A percentile compares a stretch with the other conserved stretches of the same genome.
These are phyloP conservation scores for Tieghemostelium lacteum DNA, from an alignment of 78 protist species.

Conservation along the genomic window DNA sequence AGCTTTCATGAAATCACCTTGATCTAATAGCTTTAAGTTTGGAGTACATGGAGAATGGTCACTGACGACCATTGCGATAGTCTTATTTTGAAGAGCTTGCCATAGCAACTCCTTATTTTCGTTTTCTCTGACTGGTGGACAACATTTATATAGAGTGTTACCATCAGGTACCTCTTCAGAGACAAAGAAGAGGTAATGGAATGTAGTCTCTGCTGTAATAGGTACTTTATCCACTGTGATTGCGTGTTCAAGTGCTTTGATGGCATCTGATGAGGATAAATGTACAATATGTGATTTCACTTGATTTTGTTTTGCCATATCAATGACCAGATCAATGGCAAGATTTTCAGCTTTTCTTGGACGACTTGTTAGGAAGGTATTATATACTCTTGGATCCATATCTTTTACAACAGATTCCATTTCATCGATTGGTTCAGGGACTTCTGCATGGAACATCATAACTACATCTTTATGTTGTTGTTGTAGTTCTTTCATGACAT, in stretches of 20 bases:
- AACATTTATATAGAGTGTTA: slow-evolving; percentile 70
- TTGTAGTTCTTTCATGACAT: slow-evolving; percentile 8
- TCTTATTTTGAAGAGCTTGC: slow-evolving; percentile 39
- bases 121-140: slow-evolving; percentile 75
- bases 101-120: slow-evolving; percentile 56
- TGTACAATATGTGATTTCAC: slow-evolving; percentile 66
- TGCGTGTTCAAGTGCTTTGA: slow-evolving; percentile 1
- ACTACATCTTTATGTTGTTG: slow-evolving; percentile 33
- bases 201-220: slow-evolving; percentile 71
- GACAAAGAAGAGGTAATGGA: slow-evolving; percentile 55
- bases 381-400: slow-evolving; percentile 22
- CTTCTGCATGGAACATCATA: slow-evolving; percentile 79
- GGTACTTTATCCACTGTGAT: slow-evolving; percentile 9
- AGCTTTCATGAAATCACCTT: slow-evolving; percentile 79
- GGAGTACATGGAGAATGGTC: slow-evolving; percentile 85
- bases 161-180: slow-evolving; percentile 64
- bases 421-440: slow-evolving; percentile 29
- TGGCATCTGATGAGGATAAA: slow-evolving; percentile 44
- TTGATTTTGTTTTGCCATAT: slow-evolving; percentile 1
- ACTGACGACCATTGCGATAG: slow-evolving; percentile 29
- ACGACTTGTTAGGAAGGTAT: slow-evolving; percentile 49
- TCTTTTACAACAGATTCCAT: not conserved
- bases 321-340: slow-evolving; percentile 47
- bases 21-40: slow-evolving; percentile 37
- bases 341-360: slow-evolving; percentile 49